phyloP scores from a whole-genome alignment of 2,329 filamentous ascomycete species.

The Fusarium papillatum region DNA sequence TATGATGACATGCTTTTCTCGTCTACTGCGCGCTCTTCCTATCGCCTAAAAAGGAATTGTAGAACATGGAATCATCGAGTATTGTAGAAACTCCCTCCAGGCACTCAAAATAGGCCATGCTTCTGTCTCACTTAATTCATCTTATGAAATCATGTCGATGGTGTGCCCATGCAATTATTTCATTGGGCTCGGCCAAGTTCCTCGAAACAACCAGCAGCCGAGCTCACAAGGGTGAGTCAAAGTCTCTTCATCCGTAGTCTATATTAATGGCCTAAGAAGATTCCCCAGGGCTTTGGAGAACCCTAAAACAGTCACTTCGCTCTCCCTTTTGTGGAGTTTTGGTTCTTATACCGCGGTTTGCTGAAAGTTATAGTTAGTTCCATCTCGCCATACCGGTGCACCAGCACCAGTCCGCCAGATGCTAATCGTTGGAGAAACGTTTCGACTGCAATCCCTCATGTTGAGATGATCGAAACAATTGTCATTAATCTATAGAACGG shows the following conservation, averaged over 20 bases:
- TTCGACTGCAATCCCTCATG: background rate
- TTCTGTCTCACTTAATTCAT: background rate
- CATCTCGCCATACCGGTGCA: background rate
- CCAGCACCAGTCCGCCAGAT: background rate
- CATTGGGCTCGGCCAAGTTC: background rate
- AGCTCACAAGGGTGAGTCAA: background rate
- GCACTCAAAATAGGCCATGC: background rate
- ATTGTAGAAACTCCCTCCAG: background rate
- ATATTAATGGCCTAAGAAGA: background rate
- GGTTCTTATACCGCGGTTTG: background rate
- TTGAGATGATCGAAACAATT: background rate
- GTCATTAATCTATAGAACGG: background rate
- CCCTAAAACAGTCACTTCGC: background rate
- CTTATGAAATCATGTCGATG: background rate
- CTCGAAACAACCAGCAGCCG: background rate
- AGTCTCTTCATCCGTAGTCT: background rate
- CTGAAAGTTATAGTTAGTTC: background rate
- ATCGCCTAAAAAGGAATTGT: background rate
- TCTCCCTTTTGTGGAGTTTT: background rate
- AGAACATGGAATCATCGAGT: background rate
- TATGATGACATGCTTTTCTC: background rate
- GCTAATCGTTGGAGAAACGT: background rate
- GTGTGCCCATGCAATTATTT: background rate
- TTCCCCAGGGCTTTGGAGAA: background rate
- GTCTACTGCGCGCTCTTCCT: background rate